phyloP scores from a whole-genome alignment of 257 asterid species.

The Schizonepeta tenuifolia region DNA sequence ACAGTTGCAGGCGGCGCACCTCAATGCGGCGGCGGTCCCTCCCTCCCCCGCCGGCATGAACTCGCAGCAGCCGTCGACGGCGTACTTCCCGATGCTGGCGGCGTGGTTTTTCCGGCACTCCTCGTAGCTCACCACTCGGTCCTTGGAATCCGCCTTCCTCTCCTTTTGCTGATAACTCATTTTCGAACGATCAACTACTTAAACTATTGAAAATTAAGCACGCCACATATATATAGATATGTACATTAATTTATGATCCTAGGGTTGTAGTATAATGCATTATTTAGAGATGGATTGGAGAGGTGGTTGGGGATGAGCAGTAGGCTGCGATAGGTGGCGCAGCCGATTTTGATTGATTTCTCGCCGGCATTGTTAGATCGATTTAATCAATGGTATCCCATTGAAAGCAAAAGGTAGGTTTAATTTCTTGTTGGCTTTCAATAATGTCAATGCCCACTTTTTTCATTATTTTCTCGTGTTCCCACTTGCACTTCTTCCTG shows the following conservation, averaged over 20 bases:
- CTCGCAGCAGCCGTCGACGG: constrained; percentile 78
- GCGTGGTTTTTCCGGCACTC: constrained; percentile 83
- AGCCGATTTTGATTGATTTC: constrained; percentile 44
- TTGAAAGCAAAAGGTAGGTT: constrained; percentile 44
- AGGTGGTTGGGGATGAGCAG: constrained; percentile 34
- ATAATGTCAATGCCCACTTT: constrained; percentile 24
- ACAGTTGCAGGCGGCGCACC: constrained; percentile 75
- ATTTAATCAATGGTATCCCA: constrained; percentile 32
- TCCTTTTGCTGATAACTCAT: constrained; percentile 34
- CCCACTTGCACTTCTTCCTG: too few relatives aligned
- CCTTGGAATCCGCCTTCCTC: constrained; percentile 31
- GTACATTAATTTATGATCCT: background rate
- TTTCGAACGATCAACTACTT: background rate
- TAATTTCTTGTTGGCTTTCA: constrained; percentile 35
- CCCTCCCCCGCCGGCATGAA: constrained; percentile 74
- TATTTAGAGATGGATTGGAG: constrained; percentile 31
- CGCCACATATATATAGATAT: background rate
- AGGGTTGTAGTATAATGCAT: constrained; percentile 19
- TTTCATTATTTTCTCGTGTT: constrained; percentile 39
- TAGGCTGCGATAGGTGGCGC: constrained; percentile 41
- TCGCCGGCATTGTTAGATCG: constrained; percentile 51
- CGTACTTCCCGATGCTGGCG: constrained; percentile 69
- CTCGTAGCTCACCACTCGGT: constrained; percentile 47
- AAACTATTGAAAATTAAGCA: too few relatives aligned
- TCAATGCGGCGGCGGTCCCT: constrained; percentile 52